Evolutionary conservation across 1,284 basidiomycete species (phyloP).

Genomic region (Prillingera fragicola): DNA sequence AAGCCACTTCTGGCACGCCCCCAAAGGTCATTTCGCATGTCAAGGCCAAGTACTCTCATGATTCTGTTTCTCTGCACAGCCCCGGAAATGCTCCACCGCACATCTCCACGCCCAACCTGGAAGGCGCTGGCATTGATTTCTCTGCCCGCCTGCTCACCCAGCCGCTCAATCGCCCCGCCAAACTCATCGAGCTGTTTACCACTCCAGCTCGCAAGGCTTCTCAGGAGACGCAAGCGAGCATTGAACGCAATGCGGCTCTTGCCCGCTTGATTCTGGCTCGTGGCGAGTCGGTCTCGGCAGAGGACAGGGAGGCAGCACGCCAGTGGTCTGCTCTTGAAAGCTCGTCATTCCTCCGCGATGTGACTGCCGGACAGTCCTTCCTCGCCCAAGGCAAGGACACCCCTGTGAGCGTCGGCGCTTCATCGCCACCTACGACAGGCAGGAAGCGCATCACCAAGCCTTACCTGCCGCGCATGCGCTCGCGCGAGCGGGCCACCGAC

Average conservation of each 20-base stretch:
- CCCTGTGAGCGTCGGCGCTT: background rate
- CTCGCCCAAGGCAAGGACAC: background rate
- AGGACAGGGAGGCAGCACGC: background rate
- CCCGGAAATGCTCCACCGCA: background rate
- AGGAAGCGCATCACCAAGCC: background rate
- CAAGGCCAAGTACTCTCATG: too few species aligned
- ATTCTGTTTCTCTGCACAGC: background rate
- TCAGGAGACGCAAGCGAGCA: background rate
- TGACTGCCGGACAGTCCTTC: background rate
- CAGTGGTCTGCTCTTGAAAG: background rate
- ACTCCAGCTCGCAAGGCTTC: background rate
- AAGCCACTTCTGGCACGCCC: background rate
- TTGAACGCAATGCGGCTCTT: constrained; percentile 2
- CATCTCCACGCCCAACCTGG: background rate
- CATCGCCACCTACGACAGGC: background rate
- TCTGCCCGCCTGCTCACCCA: background rate
- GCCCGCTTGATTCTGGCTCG: background rate
- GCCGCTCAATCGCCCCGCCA: background rate
- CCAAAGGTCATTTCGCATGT: too few species aligned
- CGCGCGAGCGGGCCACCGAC: background rate
- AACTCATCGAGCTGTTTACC: constrained; percentile 1
- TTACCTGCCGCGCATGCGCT: background rate
- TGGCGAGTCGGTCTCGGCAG: background rate
- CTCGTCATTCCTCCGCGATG: constrained; percentile 1
- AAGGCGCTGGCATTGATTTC: background rate